Base-by-base conservation (phyloP, 164 flowering plant genomes). In the Echeveria elegans region DNA sequence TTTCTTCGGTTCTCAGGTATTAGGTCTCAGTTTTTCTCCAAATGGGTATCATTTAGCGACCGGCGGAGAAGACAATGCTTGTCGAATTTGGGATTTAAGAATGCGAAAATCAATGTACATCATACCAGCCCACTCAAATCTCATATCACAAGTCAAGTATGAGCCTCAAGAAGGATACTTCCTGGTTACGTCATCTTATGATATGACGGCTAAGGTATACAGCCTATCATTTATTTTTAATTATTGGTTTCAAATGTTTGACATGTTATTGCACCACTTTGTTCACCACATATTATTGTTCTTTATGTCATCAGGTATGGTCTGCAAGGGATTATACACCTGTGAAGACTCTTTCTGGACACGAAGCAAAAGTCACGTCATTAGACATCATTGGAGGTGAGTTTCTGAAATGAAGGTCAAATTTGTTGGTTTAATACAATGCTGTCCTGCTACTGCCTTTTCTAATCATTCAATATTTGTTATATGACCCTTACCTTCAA, bases 11-110 rank as follows among this genome's bases (percentile, higher is more conserved):
- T 67, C 76, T 53, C 85, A 92, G 99, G 85, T 89, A 70, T 80
- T 82, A 56, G 94, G 87, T 12, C 69, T 88, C 48, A 82, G 86
- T 72, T 89, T 95, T 71, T 95, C 99, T 63, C 94, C 96, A 16
- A 92, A 95, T 79, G 99, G 99, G 24, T 92, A 92, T 78, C 96
- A 92, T 72, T 79, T 95, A 69, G 99, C 99, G 59, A 82, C 96
- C 24, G 97, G 97, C 28, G 81, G 92, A 32, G 99, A 86, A 74
- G 99, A 95, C 74, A 95, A 95, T 77, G 79, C 92, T 36, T 95
- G 99, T 65, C 87, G 97, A 12, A 81, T 92, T 64, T 95, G 99
- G 99, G 99, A 95, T 77, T 72, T 92, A 68, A 83, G 97, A 73
- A 92, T 87, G 83, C 88, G 77, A 71, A 88, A 77, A 74, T 86